Base-by-base conservation (phyloP, 768 basidiomycete species). In the Lactarius deliciosus region DNA sequence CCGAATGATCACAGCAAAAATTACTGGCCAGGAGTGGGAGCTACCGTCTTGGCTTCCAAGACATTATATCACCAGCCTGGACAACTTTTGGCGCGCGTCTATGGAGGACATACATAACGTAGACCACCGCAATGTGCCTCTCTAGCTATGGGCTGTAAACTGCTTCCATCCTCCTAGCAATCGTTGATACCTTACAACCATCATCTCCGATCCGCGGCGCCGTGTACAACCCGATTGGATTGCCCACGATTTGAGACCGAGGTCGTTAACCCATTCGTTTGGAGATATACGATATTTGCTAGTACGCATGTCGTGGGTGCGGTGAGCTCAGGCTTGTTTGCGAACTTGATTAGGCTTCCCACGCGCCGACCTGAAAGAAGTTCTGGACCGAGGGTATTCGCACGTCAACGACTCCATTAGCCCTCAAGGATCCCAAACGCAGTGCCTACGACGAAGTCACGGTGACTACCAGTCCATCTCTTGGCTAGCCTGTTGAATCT, bases 21-120 rank as follows among this genome's bases (percentile, higher is more conserved):
- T 88, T 10, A 62, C 64, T 2, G 79, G 79, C 20, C 72, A 75
- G 36, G 69, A 70, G 8, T 90, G 87, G 86, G 74, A 66, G 9
- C 64, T 72, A 18, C 89, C 90, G 0, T 76, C 79, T 16, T 91
- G 90, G 90, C 74, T 91, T 41, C 90, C 90, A 3, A 53, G 59
- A 32, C 75, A 77, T 63, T 77, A 78, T 60, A 70, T 79, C 13
- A 75, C 76, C n/a, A 60, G n/a, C 53, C 20, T 13, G 40, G 34
- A 61, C 22, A 25, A 40, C 43, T 47, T 28, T 6, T 34, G 28
- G 16, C 36, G 28, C 47, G 28, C 15, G 32, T 34, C 57, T 38
- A 25, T 28, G 20, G 36, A 40, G n/a, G 57, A 36, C 36, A 40
- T 11, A 22, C 36, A 5, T 40, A 58, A 5, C 25, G 20, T 16